These are phyloP conservation scores for Boletales sp. DNA, from an alignment of 768 basidiomycete genomes.

Conservation along the genomic window DNA sequence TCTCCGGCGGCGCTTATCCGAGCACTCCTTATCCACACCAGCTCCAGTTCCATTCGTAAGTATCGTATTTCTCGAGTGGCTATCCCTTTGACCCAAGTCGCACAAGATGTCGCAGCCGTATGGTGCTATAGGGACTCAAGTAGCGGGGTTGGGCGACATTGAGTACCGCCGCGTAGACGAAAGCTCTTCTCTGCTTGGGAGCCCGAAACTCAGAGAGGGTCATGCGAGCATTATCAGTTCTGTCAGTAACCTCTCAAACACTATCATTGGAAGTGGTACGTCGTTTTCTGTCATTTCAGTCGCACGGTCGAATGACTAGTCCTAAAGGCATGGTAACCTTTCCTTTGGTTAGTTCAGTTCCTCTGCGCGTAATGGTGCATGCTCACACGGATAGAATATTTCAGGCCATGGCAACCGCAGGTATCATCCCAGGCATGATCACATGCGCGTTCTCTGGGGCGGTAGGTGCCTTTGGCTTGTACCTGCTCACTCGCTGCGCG, in stretches of 20 bases:
- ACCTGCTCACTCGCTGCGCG: constrained; percentile 84
- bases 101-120: constrained; percentile 73
- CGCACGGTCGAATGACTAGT: background rate
- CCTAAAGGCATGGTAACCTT: constrained; percentile 81
- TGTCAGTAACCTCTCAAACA: constrained; percentile 81
- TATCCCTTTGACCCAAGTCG: constrained; percentile 10
- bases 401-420: constrained; percentile 87
- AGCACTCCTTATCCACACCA: background rate
- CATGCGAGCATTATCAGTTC: constrained; percentile 66
- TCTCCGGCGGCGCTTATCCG: background rate
- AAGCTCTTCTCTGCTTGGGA: constrained; percentile 56
- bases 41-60: background rate
- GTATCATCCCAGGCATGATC: constrained; percentile 84
- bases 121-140: constrained; percentile 47
- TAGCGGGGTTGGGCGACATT: constrained; percentile 14
- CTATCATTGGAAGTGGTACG: constrained; percentile 87
- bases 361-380: background rate
- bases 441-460: constrained; percentile 81
- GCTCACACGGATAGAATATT: background rate
- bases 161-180: constrained; percentile 33
- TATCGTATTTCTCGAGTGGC: background rate
- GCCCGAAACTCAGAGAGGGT: constrained; percentile 46
- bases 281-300: constrained; percentile 9
- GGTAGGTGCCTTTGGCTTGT: constrained; percentile 81
- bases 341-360: constrained; percentile 54